Conservation (phyloP, 345 rosid genomes). For the Eucalyptus cladocalyx region DNA sequence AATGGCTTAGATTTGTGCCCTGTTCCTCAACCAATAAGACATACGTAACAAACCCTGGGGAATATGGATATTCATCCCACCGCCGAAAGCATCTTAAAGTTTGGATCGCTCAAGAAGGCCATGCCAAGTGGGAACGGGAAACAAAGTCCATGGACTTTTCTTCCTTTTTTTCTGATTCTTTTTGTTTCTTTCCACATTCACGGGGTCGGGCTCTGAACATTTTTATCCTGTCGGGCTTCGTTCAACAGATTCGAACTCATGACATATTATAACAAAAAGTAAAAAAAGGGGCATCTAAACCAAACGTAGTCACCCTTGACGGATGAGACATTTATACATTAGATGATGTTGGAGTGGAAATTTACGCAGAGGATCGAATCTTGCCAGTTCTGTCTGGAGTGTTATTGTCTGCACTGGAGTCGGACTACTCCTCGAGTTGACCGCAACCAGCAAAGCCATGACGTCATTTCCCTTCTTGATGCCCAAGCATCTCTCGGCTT, state of each 20-base stretch:
- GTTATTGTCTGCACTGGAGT: no score
- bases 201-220: not conserved
- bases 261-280: not conserved
- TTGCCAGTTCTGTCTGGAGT: not conserved
- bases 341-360: no score
- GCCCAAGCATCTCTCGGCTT: no score
- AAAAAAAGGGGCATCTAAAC: not conserved
- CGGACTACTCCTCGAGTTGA: no score
- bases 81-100: not conserved
- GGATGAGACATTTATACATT: no score
- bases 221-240: not conserved
- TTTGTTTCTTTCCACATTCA: not conserved
- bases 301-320: not conserved
- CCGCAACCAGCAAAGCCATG: no score
- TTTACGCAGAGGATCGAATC: no score
- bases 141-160: not conserved
- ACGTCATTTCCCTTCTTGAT: no score
- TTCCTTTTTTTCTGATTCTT: not conserved
- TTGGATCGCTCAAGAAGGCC: not conserved
- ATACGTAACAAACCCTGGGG: not conserved
- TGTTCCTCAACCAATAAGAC: not conserved
- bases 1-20: not conserved
- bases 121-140: not conserved
- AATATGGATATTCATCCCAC: not conserved
- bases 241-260: not conserved